Conservation (phyloP, 768 basidiomycete genomes). For the Pleurotus citrinopileatus region DNA sequence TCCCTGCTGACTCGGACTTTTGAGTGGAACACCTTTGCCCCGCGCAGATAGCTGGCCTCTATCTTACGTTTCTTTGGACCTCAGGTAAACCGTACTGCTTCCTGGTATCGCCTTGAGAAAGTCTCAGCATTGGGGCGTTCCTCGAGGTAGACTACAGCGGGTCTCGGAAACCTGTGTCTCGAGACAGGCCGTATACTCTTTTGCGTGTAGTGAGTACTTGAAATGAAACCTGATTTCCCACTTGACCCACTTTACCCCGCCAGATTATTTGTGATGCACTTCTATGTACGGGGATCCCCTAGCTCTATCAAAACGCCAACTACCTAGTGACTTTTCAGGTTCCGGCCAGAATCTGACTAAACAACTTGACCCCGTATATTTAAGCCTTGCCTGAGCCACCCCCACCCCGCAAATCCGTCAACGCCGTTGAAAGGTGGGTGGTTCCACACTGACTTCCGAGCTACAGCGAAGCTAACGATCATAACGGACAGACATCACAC, state of each 20-base stretch:
- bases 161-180: no score
- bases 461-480: background rate
- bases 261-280: background rate
- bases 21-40: background rate
- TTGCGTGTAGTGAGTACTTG: no score
- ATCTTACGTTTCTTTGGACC: no score
- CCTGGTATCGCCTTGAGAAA: no score
- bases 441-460: background rate
- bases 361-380: background rate
- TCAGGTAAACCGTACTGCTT: no score
- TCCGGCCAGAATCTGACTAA: background rate
- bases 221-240: no score
- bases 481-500: background rate
- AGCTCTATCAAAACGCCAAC: background rate
- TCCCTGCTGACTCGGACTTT: background rate
- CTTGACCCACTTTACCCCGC: background rate
- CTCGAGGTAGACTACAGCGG: no score
- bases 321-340: background rate
- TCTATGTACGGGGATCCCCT: background rate
- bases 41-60: background rate
- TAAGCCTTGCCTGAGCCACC: conserved; percentile 1
- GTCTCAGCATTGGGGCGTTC: no score
- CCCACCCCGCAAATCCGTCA: background rate
- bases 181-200: no score
- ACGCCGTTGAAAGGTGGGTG: background rate